Conservation (phyloP, 345 rosid species). For the Iberis pinnata region DNA sequence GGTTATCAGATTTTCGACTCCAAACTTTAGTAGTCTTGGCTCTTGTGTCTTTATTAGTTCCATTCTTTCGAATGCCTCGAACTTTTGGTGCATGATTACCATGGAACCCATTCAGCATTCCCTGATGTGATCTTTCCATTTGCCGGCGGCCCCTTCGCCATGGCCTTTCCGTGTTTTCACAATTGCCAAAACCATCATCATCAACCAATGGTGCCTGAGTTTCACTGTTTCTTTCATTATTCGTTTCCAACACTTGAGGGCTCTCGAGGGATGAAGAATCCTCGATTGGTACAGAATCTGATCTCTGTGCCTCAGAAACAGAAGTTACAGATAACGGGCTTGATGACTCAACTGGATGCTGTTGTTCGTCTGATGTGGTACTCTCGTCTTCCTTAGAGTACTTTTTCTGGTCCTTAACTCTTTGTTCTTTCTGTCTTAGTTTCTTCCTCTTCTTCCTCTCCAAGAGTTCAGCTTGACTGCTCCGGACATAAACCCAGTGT, state of each 20-base stretch:
- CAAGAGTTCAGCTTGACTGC: constrained; percentile 69
- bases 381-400: constrained; percentile 36
- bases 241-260: constrained; percentile 28
- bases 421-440: constrained; percentile 78
- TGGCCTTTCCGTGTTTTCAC: constrained; percentile 35
- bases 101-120: constrained; percentile 42
- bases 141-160: constrained; percentile 34
- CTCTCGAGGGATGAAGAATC: constrained; percentile 35
- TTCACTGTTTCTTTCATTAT: constrained; percentile 40
- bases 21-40: constrained; percentile 54
- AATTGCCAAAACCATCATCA: constrained; percentile 27
- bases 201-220: constrained; percentile 34
- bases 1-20: constrained; percentile 61
- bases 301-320: constrained; percentile 40
- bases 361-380: constrained; percentile 38
- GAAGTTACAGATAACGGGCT: constrained; percentile 32
- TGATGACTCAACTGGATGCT: constrained; percentile 38
- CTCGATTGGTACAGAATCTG: constrained; percentile 32
- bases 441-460: constrained; percentile 80
- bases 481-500: constrained; percentile 15
- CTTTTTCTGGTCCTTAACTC: constrained; percentile 60
- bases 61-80: constrained; percentile 52
- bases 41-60: constrained; percentile 39
- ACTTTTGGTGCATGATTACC: constrained; percentile 37
- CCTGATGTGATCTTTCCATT: constrained; percentile 41